These are phyloP conservation scores for Gastrodia elata DNA, from an alignment of 106 monocot species.

Conservation along the genomic window DNA sequence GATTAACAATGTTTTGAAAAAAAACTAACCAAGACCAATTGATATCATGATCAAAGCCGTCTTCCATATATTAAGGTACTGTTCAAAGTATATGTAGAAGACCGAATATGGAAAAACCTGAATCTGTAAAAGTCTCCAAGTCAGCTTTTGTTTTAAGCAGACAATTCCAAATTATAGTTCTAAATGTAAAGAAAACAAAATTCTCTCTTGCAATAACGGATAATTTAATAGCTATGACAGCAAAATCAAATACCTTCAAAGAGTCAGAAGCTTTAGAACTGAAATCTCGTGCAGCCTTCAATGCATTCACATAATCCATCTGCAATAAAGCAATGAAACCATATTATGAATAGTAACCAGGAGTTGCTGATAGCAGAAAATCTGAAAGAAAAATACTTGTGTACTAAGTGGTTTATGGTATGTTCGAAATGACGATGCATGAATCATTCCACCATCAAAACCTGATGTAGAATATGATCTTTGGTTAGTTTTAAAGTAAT, in stretches of 20 bases:
- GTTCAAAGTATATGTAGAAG: constrained; percentile 97
- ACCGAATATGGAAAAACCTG: constrained; percentile 96
- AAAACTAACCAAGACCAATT: constrained; percentile 75
- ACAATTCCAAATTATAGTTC: not conserved
- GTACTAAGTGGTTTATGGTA: constrained; percentile 93
- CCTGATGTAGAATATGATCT: constrained; percentile 30
- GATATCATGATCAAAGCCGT: constrained; percentile 67
- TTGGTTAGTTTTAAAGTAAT: not conserved
- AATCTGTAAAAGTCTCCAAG: constrained; percentile 44
- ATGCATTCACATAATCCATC: constrained; percentile 83
- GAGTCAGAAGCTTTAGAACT: constrained; percentile 72
- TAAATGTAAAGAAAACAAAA: not conserved
- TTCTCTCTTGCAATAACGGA: not conserved
- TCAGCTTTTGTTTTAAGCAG: not conserved
- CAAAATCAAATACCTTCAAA: constrained; percentile 53
- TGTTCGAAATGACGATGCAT: constrained; percentile 87
- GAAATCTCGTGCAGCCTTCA: constrained; percentile 91
- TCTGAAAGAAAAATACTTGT: constrained; percentile 47
- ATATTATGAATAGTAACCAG: not conserved
- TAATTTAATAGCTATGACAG: not conserved
- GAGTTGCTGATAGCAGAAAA: not conserved
- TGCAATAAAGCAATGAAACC: constrained; percentile 16
- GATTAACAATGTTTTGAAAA: not conserved
- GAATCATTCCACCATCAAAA: constrained; percentile 67
- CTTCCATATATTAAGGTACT: constrained; percentile 93